A percentile compares a stretch with the other conserved stretches of the same genome.
phyloP scores from a whole-genome alignment of 305 asterid species.

The Fraxinus albicans region DNA sequence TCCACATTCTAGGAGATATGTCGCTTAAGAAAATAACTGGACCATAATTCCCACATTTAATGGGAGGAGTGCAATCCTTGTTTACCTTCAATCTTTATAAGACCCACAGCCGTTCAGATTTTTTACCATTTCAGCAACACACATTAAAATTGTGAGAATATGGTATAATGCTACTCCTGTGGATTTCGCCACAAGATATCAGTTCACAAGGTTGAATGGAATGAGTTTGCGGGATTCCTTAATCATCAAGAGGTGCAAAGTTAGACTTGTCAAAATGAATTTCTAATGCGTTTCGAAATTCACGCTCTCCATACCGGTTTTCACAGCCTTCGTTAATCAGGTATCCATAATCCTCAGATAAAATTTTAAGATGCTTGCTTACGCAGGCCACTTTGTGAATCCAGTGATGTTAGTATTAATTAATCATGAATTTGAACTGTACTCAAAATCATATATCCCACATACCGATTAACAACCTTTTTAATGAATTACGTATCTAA shows the following conservation, averaged over 20 bases:
- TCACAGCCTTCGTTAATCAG: background rate
- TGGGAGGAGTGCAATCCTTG: background rate
- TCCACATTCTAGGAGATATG: background rate
- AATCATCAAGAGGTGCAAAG: background rate
- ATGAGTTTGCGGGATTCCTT: background rate
- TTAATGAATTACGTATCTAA: constrained; percentile 4
- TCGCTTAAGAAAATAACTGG: background rate
- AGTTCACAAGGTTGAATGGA: background rate
- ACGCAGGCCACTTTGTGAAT: background rate
- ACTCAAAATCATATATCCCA: background rate
- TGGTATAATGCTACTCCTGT: constrained; percentile 13
- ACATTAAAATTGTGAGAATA: background rate
- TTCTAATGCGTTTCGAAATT: background rate
- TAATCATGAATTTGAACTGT: background rate
- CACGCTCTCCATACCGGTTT: background rate
- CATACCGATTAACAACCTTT: background rate
- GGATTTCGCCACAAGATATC: background rate
- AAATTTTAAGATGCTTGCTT: background rate
- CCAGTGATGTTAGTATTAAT: background rate
- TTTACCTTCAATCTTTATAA: background rate
- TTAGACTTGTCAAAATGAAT: background rate
- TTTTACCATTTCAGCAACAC: constrained; percentile 2
- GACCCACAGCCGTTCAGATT: constrained; percentile 6
- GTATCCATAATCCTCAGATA: background rate
- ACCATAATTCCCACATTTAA: background rate